phyloP scores from a whole-genome alignment of 2,329 filamentous ascomycete genomes.

The Coniochaeta hoffmannii region DNA sequence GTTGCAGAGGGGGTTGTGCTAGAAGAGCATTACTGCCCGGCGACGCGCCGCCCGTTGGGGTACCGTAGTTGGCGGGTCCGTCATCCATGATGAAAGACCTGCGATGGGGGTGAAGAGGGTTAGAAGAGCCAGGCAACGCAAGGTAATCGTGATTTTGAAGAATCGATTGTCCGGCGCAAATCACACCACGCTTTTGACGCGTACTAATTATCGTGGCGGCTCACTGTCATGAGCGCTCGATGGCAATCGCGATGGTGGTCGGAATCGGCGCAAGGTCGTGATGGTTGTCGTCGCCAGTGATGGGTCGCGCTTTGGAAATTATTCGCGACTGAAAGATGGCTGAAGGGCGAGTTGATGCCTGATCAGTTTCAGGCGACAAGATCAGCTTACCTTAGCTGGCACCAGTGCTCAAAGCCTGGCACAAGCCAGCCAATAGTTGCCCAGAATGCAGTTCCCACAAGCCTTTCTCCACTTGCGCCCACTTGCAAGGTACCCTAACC shows the following conservation, averaged over 20 bases:
- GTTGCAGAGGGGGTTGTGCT: constrained; percentile 45
- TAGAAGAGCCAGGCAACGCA: too few relatives aligned
- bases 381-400: background rate
- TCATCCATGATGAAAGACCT: constrained; percentile 44
- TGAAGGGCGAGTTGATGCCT: background rate
- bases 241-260: background rate
- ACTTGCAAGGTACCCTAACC: too few relatives aligned
- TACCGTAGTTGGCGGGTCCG: constrained; percentile 47
- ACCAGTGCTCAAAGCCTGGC: background rate
- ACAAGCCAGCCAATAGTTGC: too few relatives aligned
- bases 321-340: constrained; percentile 12
- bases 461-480: too few relatives aligned
- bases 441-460: too few relatives aligned
- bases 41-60: constrained; percentile 47
- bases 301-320: constrained; percentile 26
- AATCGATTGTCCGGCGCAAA: background rate
- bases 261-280: constrained; percentile 4
- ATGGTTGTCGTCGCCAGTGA: constrained; percentile 4
- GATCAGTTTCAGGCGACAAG: background rate
- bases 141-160: too few relatives aligned
- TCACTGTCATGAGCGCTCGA: too few relatives aligned
- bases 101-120: background rate
- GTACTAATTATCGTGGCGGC: too few relatives aligned
- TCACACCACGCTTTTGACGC: background rate
- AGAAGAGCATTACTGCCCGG: constrained; percentile 49